These are phyloP conservation scores for Phycomyces blakesleeanus DNA, from an alignment of 192 early-diverging fungal species.

Conservation along the genomic window DNA sequence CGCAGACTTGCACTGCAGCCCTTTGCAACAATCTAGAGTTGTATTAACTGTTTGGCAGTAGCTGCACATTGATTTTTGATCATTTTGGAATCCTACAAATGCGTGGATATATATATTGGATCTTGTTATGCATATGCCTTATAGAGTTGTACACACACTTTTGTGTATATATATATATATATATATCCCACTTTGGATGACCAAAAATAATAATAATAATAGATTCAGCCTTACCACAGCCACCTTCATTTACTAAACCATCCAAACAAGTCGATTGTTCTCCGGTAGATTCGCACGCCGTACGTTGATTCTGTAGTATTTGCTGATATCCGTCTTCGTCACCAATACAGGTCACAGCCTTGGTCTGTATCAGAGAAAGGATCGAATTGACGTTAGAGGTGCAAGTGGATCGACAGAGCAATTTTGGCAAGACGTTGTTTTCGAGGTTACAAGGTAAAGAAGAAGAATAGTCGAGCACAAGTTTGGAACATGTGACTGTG, in stretches of 20 bases:
- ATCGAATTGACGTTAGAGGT: neutral
- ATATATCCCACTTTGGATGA: no score
- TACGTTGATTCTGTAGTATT: no score
- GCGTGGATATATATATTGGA: neutral
- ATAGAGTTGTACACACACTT: no score
- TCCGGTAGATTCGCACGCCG: neutral
- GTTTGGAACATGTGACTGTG: conserved; percentile 5
- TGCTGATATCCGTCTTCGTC: neutral
- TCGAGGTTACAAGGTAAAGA: conserved; percentile 1
- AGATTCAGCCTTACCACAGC: neutral
- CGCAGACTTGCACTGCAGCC: conserved; percentile 2
- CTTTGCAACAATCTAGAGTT: conserved; percentile 14
- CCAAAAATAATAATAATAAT: neutral
- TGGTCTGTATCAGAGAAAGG: neutral
- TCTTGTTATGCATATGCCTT: no score
- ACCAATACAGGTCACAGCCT: neutral
- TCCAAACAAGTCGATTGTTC: neutral
- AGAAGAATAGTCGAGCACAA: neutral
- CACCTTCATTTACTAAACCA: neutral
- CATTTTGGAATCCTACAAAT: conserved; percentile 19
- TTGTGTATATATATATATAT: no score
- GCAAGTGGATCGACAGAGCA: conserved; percentile 15
- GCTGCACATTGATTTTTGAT: conserved; percentile 15
- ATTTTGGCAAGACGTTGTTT: conserved; percentile 2
- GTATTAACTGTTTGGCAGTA: conserved; percentile 15